A percentile compares a stretch with the other conserved stretches of the same genome.
Evolutionary conservation across 768 basidiomycete species (phyloP).

Genomic region (Filobasidium floriforme): DNA sequence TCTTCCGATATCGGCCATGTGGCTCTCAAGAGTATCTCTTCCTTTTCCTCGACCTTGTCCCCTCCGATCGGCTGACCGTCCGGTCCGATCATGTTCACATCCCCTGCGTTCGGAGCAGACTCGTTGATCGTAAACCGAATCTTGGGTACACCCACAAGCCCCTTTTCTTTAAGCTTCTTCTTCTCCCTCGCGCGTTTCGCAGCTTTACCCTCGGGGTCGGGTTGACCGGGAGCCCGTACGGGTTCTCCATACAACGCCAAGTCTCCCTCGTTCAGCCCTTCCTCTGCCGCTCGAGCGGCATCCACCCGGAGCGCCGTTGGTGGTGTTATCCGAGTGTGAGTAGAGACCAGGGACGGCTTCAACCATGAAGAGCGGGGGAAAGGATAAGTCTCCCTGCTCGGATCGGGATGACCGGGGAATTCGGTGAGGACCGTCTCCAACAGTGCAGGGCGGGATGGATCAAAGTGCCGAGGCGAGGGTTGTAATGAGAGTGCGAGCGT

Average conservation of each 20-base stretch:
- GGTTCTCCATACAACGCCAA: constrained; percentile 18
- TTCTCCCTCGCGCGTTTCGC: constrained; percentile 6
- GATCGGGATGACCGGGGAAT: constrained; percentile 16
- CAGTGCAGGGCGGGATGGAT: constrained; percentile 8
- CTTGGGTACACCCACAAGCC: constrained; percentile 1
- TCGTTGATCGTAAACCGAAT: constrained; percentile 10
- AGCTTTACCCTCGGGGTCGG: constrained; percentile 3
- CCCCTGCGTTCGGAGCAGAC: neutral
- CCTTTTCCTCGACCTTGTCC: constrained; percentile 12
- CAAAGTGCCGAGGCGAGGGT: constrained; percentile 11
- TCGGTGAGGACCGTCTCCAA: constrained; percentile 17
- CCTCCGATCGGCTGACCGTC: constrained; percentile 1
- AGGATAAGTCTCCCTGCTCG: constrained; percentile 2
- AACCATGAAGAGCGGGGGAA: constrained; percentile 17
- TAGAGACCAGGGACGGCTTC: constrained; percentile 6
- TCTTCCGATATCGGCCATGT: constrained; percentile 18
- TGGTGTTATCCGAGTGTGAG: constrained; percentile 9
- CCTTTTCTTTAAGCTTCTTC: constrained; percentile 7
- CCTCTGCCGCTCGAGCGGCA: constrained; percentile 10
- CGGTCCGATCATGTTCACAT: neutral
- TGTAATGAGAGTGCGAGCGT: constrained; percentile 9
- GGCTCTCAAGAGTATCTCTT: constrained; percentile 18
- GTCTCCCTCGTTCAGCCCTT: constrained; percentile 11
- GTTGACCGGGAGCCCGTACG: constrained; percentile 19
- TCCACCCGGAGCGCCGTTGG: constrained; percentile 17